A percentile compares a stretch with the other conserved stretches of the same genome.
These are phyloP conservation scores for Vararia minispora DNA, from an alignment of 768 basidiomycete genomes.

Conservation along the genomic window DNA sequence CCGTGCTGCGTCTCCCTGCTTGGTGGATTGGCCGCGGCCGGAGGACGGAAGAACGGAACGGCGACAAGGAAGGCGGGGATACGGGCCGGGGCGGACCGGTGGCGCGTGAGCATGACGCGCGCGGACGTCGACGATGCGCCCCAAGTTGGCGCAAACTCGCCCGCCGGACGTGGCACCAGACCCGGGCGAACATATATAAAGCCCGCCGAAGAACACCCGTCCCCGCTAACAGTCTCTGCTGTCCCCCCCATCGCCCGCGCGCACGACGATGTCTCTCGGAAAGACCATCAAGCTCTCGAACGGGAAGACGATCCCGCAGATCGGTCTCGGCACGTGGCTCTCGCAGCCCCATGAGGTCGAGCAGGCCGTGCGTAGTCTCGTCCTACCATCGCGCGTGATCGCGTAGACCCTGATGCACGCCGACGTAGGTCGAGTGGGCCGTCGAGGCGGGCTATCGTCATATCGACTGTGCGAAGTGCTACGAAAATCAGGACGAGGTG, in stretches of 20 bases:
- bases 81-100: too few relatives aligned
- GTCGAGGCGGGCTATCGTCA: slow-evolving; percentile 72
- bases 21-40: too few relatives aligned
- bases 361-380: slow-evolving; percentile 37
- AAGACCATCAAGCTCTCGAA: slow-evolving; percentile 30
- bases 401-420: not conserved
- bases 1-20: too few relatives aligned
- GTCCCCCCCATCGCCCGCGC: not conserved
- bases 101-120: too few relatives aligned
- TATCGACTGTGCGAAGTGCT: slow-evolving; percentile 75
- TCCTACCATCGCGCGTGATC: slow-evolving; percentile 8
- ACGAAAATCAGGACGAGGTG: slow-evolving; percentile 65
- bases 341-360: slow-evolving; percentile 69
- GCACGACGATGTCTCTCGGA: slow-evolving; percentile 28
- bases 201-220: too few relatives aligned
- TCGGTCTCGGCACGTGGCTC: slow-evolving; percentile 80
- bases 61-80: too few relatives aligned
- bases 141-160: too few relatives aligned
- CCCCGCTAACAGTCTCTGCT: too few relatives aligned
- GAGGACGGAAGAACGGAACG: too few relatives aligned
- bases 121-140: too few relatives aligned
- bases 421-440: slow-evolving; percentile 57
- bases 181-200: too few relatives aligned
- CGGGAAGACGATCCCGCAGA: slow-evolving; percentile 52
- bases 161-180: too few relatives aligned